phyloP scores from a whole-genome alignment of 768 basidiomycete species.

The Ramaria rubella region DNA sequence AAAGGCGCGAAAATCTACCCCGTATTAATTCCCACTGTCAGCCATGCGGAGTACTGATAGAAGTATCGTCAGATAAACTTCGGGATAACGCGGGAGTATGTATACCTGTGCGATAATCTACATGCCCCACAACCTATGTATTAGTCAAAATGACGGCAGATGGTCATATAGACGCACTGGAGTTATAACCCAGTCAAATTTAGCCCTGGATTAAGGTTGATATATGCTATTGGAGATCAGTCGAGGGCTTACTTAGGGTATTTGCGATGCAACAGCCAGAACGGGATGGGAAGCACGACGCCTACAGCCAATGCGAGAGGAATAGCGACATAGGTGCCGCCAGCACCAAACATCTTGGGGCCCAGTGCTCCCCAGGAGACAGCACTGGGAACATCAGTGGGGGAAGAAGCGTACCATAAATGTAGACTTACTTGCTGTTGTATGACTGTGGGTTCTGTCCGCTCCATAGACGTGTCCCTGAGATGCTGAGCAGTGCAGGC shows the following conservation, averaged over 20 bases:
- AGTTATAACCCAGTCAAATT: background rate
- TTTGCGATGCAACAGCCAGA: conserved; percentile 16
- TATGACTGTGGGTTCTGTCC: conserved; percentile 23
- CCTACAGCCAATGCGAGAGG: conserved; percentile 19
- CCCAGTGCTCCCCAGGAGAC: conserved; percentile 36
- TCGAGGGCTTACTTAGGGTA: conserved; percentile 7
- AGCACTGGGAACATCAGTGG: conserved; percentile 20
- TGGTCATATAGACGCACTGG: background rate
- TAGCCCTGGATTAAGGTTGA: background rate
- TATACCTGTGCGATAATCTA: background rate
- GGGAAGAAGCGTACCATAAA: background rate
- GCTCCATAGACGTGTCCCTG: conserved; percentile 21
- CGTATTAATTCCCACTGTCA: conserved; percentile 19
- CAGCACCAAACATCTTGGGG: conserved; percentile 27
- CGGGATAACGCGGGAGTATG: background rate
- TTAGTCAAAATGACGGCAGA: background rate
- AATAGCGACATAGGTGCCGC: conserved; percentile 19
- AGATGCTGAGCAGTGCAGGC: conserved; percentile 15
- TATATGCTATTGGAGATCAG: background rate
- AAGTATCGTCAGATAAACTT: background rate
- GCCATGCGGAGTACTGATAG: conserved; percentile 20
- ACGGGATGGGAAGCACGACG: conserved; percentile 17
- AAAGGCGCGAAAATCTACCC: background rate
- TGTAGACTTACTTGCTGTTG: conserved; percentile 14
- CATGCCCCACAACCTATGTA: background rate